Evolutionary conservation across 352 stramenopile genomes (phyloP), one percentile per base, ranked within the genome.

Genomic region (Phytophthora fragariae): DNA sequence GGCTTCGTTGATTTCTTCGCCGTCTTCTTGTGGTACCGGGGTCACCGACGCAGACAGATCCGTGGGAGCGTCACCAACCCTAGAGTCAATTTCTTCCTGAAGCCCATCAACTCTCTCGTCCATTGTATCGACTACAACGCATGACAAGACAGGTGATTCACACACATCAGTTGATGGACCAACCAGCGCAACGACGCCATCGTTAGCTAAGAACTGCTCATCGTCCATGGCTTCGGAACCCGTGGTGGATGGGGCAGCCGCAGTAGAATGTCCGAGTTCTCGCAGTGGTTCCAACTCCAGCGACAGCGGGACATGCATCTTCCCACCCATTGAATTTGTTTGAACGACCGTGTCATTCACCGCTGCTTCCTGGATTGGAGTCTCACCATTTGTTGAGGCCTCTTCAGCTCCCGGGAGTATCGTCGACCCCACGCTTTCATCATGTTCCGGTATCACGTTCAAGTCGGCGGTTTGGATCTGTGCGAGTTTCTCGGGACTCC

Each of bases 401-500:
- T 24, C 3, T 50, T 50, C 6, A 50, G 44, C 44, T 6, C 39
- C 39, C 0, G 37, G 37, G 37, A 49, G 44, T 50, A 11, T 15
- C 19, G n/a, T 19, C 17, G 7, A 1, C 15, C 9, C 49, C 3
- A 5, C 3, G 11, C 10, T 55, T 57, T 37, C 24, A 57, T 57
- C 21, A 4, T 57, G 24, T 12, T 57, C 50, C 12, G 12, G 24
- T 12, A 57, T 37, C 11, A 19, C 12, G 6, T 39, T 57, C 50
- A 57, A 37, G 5, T 57, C 50, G 19, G 27, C 12, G 17, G 53
- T 55, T 14, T 55, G 37, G 41, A 3, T 37, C 8, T 6, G 2
- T 14, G 46, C 29, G 35, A 7, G 11, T 19, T 54, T 54, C 12
- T 70, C 53, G 4, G 53, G 53, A 46, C 68, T 79, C 14, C 46